Percentiles rank a stretch among this genome's conserved stretches.
phyloP scores from a whole-genome alignment of 805 yeast genomes.

The Candida manassasensis region DNA sequence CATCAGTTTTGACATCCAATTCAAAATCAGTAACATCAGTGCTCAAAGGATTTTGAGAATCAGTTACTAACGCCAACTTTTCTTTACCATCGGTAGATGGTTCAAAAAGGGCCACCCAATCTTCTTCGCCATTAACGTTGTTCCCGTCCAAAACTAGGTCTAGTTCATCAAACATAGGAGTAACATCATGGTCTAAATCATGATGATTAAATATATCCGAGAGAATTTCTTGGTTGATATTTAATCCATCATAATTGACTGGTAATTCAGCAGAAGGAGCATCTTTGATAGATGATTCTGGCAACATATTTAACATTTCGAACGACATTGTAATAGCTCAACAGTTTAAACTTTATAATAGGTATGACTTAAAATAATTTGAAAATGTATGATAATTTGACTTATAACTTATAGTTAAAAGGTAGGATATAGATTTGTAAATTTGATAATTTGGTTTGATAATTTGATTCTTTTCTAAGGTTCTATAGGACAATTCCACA shows the following conservation, averaged over 20 bases:
- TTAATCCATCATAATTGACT: slow-evolving; percentile 1
- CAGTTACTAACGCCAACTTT: slow-evolving; percentile 7
- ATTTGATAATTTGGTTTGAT: slow-evolving; percentile 3
- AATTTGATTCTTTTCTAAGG: slow-evolving; percentile 8
- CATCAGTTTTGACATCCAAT: slow-evolving; percentile 1
- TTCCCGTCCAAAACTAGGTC: slow-evolving; percentile 40
- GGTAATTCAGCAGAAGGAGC: slow-evolving; percentile 1
- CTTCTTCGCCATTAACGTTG: slow-evolving; percentile 37
- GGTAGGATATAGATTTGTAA: too few relatives aligned
- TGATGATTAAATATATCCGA: slow-evolving; percentile 10
- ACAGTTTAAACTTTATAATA: too few relatives aligned
- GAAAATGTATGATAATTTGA: too few relatives aligned
- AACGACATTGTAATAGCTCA: slow-evolving; percentile 4
- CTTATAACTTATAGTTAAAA: too few relatives aligned
- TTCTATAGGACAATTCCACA: slow-evolving; percentile 3
- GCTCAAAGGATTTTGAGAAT: slow-evolving; percentile 2
- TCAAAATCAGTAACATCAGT: slow-evolving; percentile 11
- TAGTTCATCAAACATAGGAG: slow-evolving; percentile 60
- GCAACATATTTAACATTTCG: slow-evolving; percentile 3
- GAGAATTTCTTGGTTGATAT: slow-evolving; percentile 11
- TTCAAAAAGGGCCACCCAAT: slow-evolving; percentile 61
- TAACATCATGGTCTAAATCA: slow-evolving; percentile 24
- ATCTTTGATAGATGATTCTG: slow-evolving; percentile 3
- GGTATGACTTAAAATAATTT: too few relatives aligned
- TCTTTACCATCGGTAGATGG: slow-evolving; percentile 9